These are phyloP conservation scores for Lachnellula suecica DNA, from an alignment of 2,329 filamentous ascomycete genomes.

Conservation along the genomic window DNA sequence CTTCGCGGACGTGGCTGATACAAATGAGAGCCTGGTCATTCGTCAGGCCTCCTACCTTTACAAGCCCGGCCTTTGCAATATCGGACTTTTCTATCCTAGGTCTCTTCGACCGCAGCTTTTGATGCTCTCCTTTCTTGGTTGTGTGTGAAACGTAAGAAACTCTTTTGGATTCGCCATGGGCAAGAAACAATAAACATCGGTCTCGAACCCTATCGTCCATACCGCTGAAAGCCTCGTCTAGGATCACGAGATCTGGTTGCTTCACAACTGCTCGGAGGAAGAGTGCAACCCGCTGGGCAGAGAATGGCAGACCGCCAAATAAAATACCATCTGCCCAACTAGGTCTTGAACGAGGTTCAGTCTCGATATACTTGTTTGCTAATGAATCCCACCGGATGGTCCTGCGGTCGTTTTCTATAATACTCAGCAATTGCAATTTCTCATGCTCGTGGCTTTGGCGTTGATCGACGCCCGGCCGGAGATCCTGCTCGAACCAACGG, in stretches of 20 bases:
- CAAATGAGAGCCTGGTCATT: constrained; percentile 81
- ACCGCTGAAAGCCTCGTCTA: constrained; percentile 86
- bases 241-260: constrained; percentile 75
- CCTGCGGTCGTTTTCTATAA: no score
- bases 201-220: constrained; percentile 82
- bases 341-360: constrained; percentile 24
- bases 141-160: constrained; percentile 24
- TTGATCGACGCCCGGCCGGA: constrained; percentile 50
- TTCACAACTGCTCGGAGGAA: constrained; percentile 83
- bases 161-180: constrained; percentile 55
- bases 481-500: constrained; percentile 73
- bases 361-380: background rate
- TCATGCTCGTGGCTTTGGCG: no score
- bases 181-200: constrained; percentile 81
- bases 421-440: no score
- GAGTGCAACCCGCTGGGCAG: constrained; percentile 79
- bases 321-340: constrained; percentile 66
- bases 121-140: constrained; percentile 1
- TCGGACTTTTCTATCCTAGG: constrained; percentile 45
- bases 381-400: no score
- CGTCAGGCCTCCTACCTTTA: constrained; percentile 61
- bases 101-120: background rate
- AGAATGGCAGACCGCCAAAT: constrained; percentile 77
- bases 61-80: constrained; percentile 40
- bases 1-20: constrained; percentile 86